Evolutionary conservation across 225 moss, liverwort and hornwort genomes (phyloP).

Genomic region (Marchantia paleacea): DNA sequence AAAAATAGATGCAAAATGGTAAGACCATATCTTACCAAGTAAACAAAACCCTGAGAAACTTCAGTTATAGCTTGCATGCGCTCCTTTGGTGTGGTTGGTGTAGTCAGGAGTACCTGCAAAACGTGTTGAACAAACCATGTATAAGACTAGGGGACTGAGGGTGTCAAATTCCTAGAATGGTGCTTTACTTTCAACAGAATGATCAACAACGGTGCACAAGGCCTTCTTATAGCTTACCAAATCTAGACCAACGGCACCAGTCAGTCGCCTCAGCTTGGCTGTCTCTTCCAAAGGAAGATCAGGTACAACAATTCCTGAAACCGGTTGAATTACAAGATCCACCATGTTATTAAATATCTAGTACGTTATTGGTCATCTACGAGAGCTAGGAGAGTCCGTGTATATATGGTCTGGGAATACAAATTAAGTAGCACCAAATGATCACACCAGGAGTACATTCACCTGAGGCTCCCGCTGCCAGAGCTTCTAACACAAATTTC

Average conservation of each 20-base stretch:
- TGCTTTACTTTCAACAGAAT: not conserved
- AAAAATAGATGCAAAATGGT: not conserved
- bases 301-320: slow-evolving; percentile 75
- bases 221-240: slow-evolving; percentile 31
- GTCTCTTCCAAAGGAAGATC: slow-evolving; percentile 86
- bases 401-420: not conserved
- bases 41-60: slow-evolving; percentile 78
- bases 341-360: not conserved
- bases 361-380: not conserved
- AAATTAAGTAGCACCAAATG: not conserved
- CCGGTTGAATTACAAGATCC: not conserved
- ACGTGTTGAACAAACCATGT: not conserved
- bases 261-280: slow-evolving; percentile 43
- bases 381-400: too few relatives aligned
- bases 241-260: slow-evolving; percentile 56
- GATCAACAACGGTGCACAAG: not conserved
- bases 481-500: slow-evolving; percentile 58
- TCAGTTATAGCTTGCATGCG: slow-evolving; percentile 60
- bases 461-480: slow-evolving; percentile 75
- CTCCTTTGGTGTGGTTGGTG: slow-evolving; percentile 68
- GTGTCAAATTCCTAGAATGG: not conserved
- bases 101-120: slow-evolving; percentile 56
- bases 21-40: slow-evolving; percentile 54
- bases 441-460: not conserved
- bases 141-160: not conserved